Base-by-base conservation (phyloP, 2,329 filamentous ascomycete species). In the Fusarium begoniae region DNA sequence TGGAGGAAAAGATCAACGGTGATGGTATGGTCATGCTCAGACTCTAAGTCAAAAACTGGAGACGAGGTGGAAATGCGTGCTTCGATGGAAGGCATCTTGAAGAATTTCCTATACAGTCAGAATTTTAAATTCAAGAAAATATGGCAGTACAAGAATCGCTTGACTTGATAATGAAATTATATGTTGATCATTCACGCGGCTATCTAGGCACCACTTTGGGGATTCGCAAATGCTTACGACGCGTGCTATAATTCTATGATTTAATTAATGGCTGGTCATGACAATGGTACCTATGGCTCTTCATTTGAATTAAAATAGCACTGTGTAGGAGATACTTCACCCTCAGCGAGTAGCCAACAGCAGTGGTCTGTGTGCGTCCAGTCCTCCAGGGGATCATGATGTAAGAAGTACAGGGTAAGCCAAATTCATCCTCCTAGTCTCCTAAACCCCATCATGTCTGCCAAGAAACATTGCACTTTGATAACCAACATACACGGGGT, bases 11-110 rank as follows among this genome's bases (percentile, higher is more conserved):
- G n/a, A 5, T 26, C 28, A 44, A 61, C 14, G 2, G 18, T 26
- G 1, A 64, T 60, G 4, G 2, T 22, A 8, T 26, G 9, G 18
- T 15, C 3, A 0, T 53, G n/a, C 2, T 38, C n/a, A 2, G n/a
- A 6, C 3, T 38, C 17, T 4, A 53, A 8, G 32, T 53, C 9
- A 26, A 37, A 37, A 2, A 22, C 18, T 0, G 13, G 1, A 3
- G 50, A 37, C 2, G 13, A 53, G 2, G 50, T 26, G n/a, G n/a
- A 53, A 6, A 53, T 22, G 0, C 8, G 17, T 8, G 50, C 50
- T 37, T 26, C 13, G 3, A 37, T 53, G 3, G 1, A 53, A 20
- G 50, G 48, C 48, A 53, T 51, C 3, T 1, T 35, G 30, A 51
- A 17, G 7, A n/a, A n/a, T n/a, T 26, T 26, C 26, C 26, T 26